Evolutionary conservation across 164 flowering plant species (phyloP).

Genomic region (Aristolochia contorta): DNA sequence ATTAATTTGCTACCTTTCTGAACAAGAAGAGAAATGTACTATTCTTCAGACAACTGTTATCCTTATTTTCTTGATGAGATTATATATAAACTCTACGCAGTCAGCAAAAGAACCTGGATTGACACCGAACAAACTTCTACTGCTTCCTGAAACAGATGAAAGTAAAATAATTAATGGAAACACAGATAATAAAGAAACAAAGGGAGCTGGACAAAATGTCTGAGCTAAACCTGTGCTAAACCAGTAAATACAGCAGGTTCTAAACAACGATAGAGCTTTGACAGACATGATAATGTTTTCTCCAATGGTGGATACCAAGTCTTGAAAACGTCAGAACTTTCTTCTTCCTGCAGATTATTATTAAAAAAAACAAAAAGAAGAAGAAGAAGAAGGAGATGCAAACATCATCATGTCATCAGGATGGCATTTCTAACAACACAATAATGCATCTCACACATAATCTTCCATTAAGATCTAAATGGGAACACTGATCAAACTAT

Average conservation of each 20-base stretch:
- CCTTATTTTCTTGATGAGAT: too few species aligned
- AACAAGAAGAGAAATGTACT: background rate
- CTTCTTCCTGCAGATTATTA: constrained; percentile 42
- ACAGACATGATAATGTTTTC: constrained; percentile 83
- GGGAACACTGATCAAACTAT: background rate
- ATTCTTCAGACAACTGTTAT: background rate
- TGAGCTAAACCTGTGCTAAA: constrained; percentile 71
- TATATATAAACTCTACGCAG: background rate
- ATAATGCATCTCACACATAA: too few species aligned
- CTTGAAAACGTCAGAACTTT: constrained; percentile 49
- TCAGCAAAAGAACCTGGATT: constrained; percentile 62
- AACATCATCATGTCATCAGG: too few species aligned
- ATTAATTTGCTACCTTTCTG: constrained; percentile 94
- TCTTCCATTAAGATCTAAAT: background rate
- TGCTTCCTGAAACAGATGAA: constrained; percentile 61
- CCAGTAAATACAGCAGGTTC: constrained; percentile 94
- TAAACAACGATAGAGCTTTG: constrained; percentile 78
- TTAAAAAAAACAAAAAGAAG: too few species aligned
- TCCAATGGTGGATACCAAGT: constrained; percentile 97
- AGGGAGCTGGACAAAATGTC: background rate
- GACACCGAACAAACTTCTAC: constrained; percentile 84
- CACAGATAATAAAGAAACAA: background rate
- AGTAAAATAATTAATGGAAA: background rate
- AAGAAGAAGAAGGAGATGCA: too few species aligned
- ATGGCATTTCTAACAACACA: too few species aligned